Base-by-base conservation (phyloP, 257 asterid species). In the Lavandula angustifolia region DNA sequence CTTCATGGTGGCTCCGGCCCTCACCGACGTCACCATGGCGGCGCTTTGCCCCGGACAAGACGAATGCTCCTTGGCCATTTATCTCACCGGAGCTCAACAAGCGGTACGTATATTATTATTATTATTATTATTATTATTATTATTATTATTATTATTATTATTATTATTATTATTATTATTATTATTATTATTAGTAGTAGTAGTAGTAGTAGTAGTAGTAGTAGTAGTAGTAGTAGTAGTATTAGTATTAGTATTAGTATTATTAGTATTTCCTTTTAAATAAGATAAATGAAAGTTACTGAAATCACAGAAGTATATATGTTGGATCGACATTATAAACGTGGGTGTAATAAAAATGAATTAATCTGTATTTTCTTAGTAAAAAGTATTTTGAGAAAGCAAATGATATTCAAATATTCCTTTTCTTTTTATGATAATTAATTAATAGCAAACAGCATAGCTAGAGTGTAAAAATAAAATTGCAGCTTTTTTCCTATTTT, bases 1-100 rank as follows among this genome's bases (percentile, higher is more conserved):
- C 46, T 79, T 83, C 84, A 91, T 91, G 94, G 98, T 91, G 84
- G 71, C 73, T 81, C 94, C 98, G 69, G 92, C 95, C 42, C 86
- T 88, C 73, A 88, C 82, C 32, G 98, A 91, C 82, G 83, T 88
- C 56, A 80, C 94, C 3, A 73, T 91, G 91, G 73, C 88, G 0
- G 98, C 96, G 31, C 78, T 91, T 16, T 91, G 98, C 51, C 96
- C 97, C 48, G 95, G 94, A 14, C 60, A 84, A 69, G 82, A 87
- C 32, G 77, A 88, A 66, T 88, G 98, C 66, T 86, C 96, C 0
- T 59, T 91, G 9, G 96, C 98, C 62, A 91, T 91, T 6, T 88
- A 91, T 69, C 95, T 91, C 79, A 70, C 90, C 41, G 98, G 98
- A 38, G 86, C 87, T 73, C 96, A 88, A 41, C 92, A 88, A 57